Percentiles rank a stretch among this genome's conserved stretches.
These are phyloP conservation scores for Coleophoma crateriformis DNA, from an alignment of 2,329 filamentous ascomycete species.

Conservation along the genomic window DNA sequence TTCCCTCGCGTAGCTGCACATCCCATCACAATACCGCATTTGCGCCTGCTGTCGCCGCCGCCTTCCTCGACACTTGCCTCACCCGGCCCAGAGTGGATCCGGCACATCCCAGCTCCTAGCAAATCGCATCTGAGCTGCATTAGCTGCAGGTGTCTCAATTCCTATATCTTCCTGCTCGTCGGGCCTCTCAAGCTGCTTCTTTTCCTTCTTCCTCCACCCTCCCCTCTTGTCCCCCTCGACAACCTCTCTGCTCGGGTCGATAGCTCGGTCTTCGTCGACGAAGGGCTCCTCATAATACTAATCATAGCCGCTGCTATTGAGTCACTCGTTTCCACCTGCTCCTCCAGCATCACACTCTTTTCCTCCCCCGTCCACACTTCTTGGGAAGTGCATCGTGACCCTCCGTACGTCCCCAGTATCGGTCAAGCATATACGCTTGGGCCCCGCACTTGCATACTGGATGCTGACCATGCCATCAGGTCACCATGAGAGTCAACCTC, in stretches of 20 bases:
- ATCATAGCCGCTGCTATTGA: conserved; percentile 1
- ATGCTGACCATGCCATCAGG: conserved; percentile 5
- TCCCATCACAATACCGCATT: no score
- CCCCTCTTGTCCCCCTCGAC: conserved; percentile 3
- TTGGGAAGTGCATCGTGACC: neutral
- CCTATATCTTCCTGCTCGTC: conserved; percentile 1
- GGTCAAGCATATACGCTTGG: no score
- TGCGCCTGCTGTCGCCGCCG: no score
- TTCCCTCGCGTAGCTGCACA: neutral
- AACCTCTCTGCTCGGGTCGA: conserved; percentile 8
- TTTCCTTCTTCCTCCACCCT: conserved; percentile 2
- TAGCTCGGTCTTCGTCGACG: conserved; percentile 7
- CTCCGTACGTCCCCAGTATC: neutral
- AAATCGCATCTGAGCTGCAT: neutral
- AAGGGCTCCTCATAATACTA: conserved; percentile 3
- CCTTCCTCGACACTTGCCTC: no score
- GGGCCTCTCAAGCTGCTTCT: conserved; percentile 2
- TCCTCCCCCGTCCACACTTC: neutral
- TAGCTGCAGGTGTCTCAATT: neutral
- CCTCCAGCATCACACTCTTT: conserved; percentile 10
- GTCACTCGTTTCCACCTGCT: conserved; percentile 10
- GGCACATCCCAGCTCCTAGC: neutral
- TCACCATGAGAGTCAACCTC: conserved; percentile 19
- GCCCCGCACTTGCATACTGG: neutral
- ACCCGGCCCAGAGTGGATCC: neutral